Evolutionary conservation across 2,329 filamentous ascomycete genomes (phyloP).

Genomic region (Aspergillus fischeri): DNA sequence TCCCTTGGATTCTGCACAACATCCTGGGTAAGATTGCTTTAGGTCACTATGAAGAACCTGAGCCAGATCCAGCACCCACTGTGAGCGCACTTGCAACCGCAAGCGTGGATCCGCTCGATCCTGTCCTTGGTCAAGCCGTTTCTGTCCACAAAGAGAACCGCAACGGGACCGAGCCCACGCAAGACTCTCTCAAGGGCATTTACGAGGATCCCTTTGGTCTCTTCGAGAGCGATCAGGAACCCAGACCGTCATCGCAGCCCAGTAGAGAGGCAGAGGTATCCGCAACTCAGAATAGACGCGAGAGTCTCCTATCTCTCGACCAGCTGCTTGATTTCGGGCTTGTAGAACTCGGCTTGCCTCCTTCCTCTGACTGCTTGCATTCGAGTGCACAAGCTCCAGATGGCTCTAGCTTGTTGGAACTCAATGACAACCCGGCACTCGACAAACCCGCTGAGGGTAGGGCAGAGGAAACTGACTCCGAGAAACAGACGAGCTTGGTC

Average conservation of each 20-base stretch:
- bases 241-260: neutral
- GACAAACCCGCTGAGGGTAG: neutral
- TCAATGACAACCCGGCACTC: constrained; percentile 4
- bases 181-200: neutral
- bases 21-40: constrained; percentile 68
- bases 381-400: neutral
- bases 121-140: neutral
- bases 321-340: constrained; percentile 20
- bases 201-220: constrained; percentile 17
- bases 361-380: neutral
- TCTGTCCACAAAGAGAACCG: neutral
- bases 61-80: neutral
- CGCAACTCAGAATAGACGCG: constrained; percentile 3
- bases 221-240: constrained; percentile 4
- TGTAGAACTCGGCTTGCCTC: neutral
- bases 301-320: constrained; percentile 13
- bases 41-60: constrained; percentile 27
- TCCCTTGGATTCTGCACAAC: constrained; percentile 83
- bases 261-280: neutral
- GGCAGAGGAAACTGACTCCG: neutral
- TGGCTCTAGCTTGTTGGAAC: constrained; percentile 12
- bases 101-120: neutral
- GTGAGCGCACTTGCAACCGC: neutral
- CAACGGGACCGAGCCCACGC: neutral
- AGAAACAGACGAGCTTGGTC: neutral